Percentiles rank a stretch among this genome's conserved stretches.
Evolutionary conservation across 305 asterid species (phyloP).

Genomic region (Ilex paraguariensis): DNA sequence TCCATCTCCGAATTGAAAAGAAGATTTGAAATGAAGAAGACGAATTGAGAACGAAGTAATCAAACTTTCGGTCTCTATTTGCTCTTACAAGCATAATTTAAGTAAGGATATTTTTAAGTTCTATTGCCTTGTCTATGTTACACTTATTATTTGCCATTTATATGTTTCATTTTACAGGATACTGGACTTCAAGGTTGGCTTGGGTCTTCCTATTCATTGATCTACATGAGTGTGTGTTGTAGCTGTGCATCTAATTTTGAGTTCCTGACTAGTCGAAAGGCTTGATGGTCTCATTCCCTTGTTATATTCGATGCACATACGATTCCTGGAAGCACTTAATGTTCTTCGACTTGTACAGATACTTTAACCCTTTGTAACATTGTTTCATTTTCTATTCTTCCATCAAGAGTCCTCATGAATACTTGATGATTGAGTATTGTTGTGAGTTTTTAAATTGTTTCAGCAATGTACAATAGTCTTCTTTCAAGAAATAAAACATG

Average conservation of each 20-base stretch:
- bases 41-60: no score
- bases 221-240: constrained; percentile 32
- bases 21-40: no score
- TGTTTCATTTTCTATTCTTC: constrained; percentile 13
- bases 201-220: constrained; percentile 21
- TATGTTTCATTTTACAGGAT: constrained; percentile 39
- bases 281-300: background rate
- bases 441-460: constrained; percentile 26
- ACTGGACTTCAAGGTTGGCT: constrained; percentile 30
- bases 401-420: constrained; percentile 12
- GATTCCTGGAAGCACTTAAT: constrained; percentile 7
- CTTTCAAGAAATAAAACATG: constrained; percentile 14
- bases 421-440: constrained; percentile 19
- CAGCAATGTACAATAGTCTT: constrained; percentile 19
- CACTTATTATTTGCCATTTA: background rate
- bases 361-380: constrained; percentile 22
- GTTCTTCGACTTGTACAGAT: constrained; percentile 19
- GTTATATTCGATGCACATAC: constrained; percentile 7
- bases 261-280: constrained; percentile 13
- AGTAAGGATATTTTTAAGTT: no score
- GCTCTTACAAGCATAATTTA: no score
- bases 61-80: no score
- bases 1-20: no score
- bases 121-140: no score
- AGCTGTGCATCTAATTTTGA: constrained; percentile 30